Conservation (phyloP, 257 asterid genomes). For the Jacaranda mimosifolia region DNA sequence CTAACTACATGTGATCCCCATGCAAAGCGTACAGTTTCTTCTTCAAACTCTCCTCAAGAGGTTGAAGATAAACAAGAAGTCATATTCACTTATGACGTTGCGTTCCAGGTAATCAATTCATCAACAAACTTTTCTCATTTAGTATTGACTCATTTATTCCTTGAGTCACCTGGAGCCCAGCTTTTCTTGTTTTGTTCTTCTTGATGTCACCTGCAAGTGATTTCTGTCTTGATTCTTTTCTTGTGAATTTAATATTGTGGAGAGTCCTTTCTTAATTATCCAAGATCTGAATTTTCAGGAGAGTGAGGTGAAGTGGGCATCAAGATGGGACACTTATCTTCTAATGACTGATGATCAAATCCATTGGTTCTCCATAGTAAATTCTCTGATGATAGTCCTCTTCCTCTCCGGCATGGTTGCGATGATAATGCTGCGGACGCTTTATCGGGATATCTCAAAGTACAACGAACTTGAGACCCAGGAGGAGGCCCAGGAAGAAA, state of each 20-base stretch:
- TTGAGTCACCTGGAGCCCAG: too few relatives aligned
- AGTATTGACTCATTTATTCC: background rate
- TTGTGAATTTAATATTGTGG: background rate
- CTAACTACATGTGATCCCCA: conserved; percentile 74
- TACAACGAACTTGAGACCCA: conserved; percentile 84
- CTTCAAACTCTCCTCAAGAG: conserved; percentile 73
- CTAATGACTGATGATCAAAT: conserved; percentile 81
- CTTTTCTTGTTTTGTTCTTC: background rate
- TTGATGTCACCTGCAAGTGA: background rate
- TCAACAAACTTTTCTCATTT: background rate
- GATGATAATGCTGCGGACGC: conserved; percentile 78
- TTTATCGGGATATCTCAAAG: conserved; percentile 78
- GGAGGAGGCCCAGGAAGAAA: conserved; percentile 86
- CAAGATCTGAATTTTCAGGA: conserved; percentile 52
- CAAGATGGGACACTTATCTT: conserved; percentile 87
- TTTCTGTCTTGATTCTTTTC: background rate
- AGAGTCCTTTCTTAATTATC: conserved; percentile 2
- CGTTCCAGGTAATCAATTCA: conserved; percentile 54
- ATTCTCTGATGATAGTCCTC: conserved; percentile 82
- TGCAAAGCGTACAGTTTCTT: conserved; percentile 58
- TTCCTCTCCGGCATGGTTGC: conserved; percentile 90
- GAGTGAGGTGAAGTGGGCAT: conserved; percentile 88
- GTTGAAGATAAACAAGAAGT: conserved; percentile 73
- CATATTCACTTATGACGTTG: conserved; percentile 76
- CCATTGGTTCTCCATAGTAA: conserved; percentile 85